Evolutionary conservation across 371 early-diverging fungal species (phyloP).

Genomic region (Rhizopus arrhizus): DNA sequence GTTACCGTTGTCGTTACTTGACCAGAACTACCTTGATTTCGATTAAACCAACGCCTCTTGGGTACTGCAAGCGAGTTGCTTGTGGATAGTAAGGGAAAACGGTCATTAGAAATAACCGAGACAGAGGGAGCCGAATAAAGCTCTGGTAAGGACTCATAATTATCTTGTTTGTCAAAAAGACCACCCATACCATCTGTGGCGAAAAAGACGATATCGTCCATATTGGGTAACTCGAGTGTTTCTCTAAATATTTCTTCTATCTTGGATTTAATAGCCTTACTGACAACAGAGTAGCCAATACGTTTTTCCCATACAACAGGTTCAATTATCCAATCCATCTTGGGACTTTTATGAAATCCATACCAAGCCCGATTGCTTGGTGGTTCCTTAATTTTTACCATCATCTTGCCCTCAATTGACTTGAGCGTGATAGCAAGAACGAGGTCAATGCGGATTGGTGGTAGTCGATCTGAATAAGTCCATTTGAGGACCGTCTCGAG

Average conservation of each 20-base stretch:
- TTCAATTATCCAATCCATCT: slow-evolving; percentile 75
- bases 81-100: slow-evolving; percentile 19
- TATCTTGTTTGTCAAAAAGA: slow-evolving; percentile 45
- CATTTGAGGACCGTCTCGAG: slow-evolving; percentile 61
- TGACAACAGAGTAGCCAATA: slow-evolving; percentile 77
- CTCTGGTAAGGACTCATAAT: slow-evolving; percentile 23
- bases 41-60: slow-evolving; percentile 26
- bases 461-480: slow-evolving; percentile 52
- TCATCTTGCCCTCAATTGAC: slow-evolving; percentile 71
- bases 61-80: background rate
- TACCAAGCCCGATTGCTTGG: slow-evolving; percentile 89
- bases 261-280: slow-evolving; percentile 81
- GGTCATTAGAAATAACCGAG: slow-evolving; percentile 23
- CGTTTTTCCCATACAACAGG: slow-evolving; percentile 86
- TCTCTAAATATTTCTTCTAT: slow-evolving; percentile 81
- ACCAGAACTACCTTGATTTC: background rate
- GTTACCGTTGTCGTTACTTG: slow-evolving; percentile 2
- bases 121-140: slow-evolving; percentile 29
- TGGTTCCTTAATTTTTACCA: slow-evolving; percentile 79
- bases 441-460: slow-evolving; percentile 73
- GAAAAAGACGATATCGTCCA: slow-evolving; percentile 88
- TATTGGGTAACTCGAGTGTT: slow-evolving; percentile 84
- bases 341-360: slow-evolving; percentile 81
- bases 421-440: slow-evolving; percentile 76
- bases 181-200: slow-evolving; percentile 64